A percentile compares a stretch with the other conserved stretches of the same genome.
These are phyloP conservation scores for Irpex sp. DNA, from an alignment of 1,284 basidiomycete genomes.

Conservation along the genomic window DNA sequence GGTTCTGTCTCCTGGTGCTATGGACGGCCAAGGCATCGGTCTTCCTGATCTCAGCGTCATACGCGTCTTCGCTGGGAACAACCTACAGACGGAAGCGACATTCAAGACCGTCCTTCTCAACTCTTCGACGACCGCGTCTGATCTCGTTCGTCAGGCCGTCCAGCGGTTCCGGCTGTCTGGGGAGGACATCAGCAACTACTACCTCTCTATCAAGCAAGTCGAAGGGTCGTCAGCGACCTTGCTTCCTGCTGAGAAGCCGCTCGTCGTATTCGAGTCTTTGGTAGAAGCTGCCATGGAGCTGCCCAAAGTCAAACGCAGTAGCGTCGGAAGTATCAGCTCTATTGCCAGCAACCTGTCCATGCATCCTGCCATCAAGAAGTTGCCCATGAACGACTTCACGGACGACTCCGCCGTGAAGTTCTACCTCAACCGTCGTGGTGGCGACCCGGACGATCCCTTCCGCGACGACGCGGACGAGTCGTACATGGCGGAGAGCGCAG, in stretches of 20 bases:
- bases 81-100: constrained; percentile 87
- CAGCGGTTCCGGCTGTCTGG: constrained; percentile 86
- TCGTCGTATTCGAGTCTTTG: constrained; percentile 83
- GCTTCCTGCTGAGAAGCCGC: constrained; percentile 69
- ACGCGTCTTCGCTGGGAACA: constrained; percentile 89
- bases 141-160: constrained; percentile 88
- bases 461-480: constrained; percentile 49
- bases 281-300: constrained; percentile 75
- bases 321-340: constrained; percentile 90
- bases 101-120: constrained; percentile 98
- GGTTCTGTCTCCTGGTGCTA: constrained; percentile 56
- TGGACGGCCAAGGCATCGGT: constrained; percentile 57
- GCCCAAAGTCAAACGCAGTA: constrained; percentile 89
- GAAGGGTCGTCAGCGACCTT: constrained; percentile 81
- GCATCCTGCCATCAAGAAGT: constrained; percentile 90
- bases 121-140: constrained; percentile 75
- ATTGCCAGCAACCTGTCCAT: constrained; percentile 87
- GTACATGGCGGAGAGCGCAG: constrained; percentile 38
- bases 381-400: constrained; percentile 95
- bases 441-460: constrained; percentile 26
- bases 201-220: constrained; percentile 88
- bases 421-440: constrained; percentile 73
- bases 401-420: constrained; percentile 97
- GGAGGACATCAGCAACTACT: constrained; percentile 72
- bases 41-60: constrained; percentile 91